Conservation (phyloP, 2,329 filamentous ascomycete species). For the Xylariales sp. region DNA sequence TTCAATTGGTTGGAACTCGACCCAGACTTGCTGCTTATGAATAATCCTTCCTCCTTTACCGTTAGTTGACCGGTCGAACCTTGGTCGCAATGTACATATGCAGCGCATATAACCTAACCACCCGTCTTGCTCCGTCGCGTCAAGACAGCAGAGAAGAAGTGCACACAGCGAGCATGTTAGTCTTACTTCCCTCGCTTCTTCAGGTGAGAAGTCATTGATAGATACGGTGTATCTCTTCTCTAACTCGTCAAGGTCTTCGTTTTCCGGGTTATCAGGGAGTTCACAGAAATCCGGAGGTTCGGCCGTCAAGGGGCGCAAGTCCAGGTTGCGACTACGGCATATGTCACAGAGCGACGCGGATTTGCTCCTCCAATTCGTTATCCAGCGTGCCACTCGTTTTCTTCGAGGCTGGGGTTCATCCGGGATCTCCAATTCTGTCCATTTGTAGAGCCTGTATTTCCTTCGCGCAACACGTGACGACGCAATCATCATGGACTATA, state of each 20-base stretch:
- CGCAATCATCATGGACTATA: too few relatives aligned
- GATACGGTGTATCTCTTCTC: constrained; percentile 20
- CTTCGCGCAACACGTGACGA: too few relatives aligned
- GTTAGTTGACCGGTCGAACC: constrained; percentile 15
- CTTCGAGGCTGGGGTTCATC: too few relatives aligned
- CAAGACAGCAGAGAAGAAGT: not conserved
- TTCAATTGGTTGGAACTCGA: constrained; percentile 27
- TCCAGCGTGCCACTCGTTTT: too few relatives aligned
- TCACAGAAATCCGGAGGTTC: constrained; percentile 11
- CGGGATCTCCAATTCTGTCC: too few relatives aligned
- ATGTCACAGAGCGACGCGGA: constrained; percentile 10
- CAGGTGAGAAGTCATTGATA: constrained; percentile 18
- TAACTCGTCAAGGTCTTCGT: not conserved
- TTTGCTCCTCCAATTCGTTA: too few relatives aligned
- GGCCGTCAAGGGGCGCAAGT: constrained; percentile 13
- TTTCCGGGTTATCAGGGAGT: not conserved
- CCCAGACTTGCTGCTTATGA: constrained; percentile 22
- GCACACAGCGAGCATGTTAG: constrained; percentile 19
- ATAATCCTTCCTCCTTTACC: constrained; percentile 2
- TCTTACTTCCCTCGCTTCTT: constrained; percentile 1
- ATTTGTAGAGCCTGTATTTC: too few relatives aligned
- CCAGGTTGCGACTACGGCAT: constrained; percentile 21
- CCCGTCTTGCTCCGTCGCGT: not conserved
- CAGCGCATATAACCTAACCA: constrained; percentile 22
- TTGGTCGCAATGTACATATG: constrained; percentile 21